Base-by-base conservation (phyloP, 169 alveolate genomes). In the Plasmodium falciparum region DNA sequence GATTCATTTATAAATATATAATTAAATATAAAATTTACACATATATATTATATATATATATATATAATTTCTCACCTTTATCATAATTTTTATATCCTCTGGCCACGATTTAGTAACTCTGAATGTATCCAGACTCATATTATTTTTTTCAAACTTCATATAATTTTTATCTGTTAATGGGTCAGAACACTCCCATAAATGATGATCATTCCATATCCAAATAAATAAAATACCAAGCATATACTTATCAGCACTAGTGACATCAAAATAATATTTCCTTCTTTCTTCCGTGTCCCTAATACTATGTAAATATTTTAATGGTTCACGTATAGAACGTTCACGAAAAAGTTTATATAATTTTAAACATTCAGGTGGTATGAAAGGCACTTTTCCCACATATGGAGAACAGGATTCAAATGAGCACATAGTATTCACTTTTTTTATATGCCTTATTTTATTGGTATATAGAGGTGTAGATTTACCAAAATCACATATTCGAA, bases 321-420 rank as follows among this genome's bases (percentile, higher is more conserved):
- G 66, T n/a, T 65, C 49, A 76, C 89, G 72, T 22, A 63, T 58
- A 63, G 73, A 45, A 73, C 45, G 61, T 47, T 73, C 26, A 26
- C 63, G 92, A 52, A 92, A 76, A 15, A 54, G 66, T 88, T 92
- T 88, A 71, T 88, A 83, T 5, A 92, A 88, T 43, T 75, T 76
- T 96, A 96, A 94, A 85, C 96, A 92, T 62, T 94, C 97, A 3
- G 97, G 97, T 0, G 97, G 97, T 95, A 94, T 94, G 47, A 93
- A 94, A 12, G 97, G 94, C 9, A 95, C 95, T 73, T 94, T 94
- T 5, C 94, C 97, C 11, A 94, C 93, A 33, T 95, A 93, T 6
- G 97, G 97, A 33, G 92, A 96, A 80, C 97, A 94, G 56, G 95
- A 91, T 15, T 90, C 90, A 74, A 92, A 93, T 39, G 83, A 80